phyloP scores from a whole-genome alignment of 768 basidiomycete genomes.

The Leccinum obscurum region DNA sequence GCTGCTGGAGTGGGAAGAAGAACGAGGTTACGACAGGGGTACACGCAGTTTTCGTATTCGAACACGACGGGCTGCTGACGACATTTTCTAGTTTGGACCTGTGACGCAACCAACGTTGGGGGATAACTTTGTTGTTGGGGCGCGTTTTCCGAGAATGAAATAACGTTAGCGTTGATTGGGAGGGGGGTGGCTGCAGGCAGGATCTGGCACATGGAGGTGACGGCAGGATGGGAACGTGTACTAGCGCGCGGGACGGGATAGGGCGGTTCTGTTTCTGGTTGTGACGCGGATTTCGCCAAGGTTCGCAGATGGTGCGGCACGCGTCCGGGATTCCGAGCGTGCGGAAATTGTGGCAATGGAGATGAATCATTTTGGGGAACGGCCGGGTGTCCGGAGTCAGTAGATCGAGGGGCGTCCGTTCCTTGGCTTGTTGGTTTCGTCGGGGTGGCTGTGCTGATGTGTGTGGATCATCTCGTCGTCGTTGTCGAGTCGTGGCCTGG shows the following conservation, averaged over 20 bases:
- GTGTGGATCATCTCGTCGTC: background rate
- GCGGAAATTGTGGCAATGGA: constrained; percentile 13
- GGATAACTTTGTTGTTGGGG: too few species aligned
- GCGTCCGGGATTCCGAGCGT: background rate
- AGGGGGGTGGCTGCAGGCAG: background rate
- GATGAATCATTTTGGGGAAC: constrained; percentile 4
- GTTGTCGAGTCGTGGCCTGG: background rate
- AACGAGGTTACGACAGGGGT: constrained; percentile 10
- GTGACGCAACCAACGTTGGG: background rate
- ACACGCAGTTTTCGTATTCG: constrained; percentile 13
- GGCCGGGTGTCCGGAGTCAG: constrained; percentile 13
- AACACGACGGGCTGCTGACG: constrained; percentile 1
- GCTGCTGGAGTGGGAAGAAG: constrained; percentile 17
- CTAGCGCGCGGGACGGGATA: background rate
- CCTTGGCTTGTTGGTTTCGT: background rate
- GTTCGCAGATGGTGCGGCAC: background rate
- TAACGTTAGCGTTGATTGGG: constrained; percentile 6
- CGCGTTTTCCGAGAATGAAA: constrained; percentile 12
- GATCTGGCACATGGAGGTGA: background rate
- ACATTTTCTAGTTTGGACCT: background rate
- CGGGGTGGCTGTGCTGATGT: constrained; percentile 5
- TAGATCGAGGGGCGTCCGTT: too few species aligned
- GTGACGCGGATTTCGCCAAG: background rate
- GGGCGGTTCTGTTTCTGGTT: background rate
- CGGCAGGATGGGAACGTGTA: background rate